phyloP scores from a whole-genome alignment of 2,329 filamentous ascomycete genomes.

The Cladosporium oxysporum region DNA sequence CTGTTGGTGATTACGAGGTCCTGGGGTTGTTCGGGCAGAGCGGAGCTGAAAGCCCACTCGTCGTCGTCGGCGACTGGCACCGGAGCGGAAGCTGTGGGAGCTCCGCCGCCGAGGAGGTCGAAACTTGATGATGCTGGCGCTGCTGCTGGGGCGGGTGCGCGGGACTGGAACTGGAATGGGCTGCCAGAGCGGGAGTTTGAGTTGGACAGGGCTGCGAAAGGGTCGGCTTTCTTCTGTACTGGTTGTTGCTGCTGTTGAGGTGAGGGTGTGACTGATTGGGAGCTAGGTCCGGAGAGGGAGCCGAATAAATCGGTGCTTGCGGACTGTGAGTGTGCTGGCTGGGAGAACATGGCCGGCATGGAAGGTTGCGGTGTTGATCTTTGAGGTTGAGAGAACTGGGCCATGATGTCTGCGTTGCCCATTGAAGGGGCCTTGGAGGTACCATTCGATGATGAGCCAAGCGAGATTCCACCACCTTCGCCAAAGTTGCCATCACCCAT shows the following conservation, averaged over 20 bases:
- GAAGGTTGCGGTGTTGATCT: constrained; percentile 25
- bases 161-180: constrained; percentile 52
- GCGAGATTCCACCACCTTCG: constrained; percentile 76
- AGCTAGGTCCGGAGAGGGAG: constrained; percentile 50
- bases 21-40: constrained; percentile 68
- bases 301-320: constrained; percentile 61
- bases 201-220: constrained; percentile 59
- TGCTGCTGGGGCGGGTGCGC: constrained; percentile 33
- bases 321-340: constrained; percentile 37
- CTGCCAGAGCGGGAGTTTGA: constrained; percentile 54
- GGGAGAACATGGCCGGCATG: constrained; percentile 30
- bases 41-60: constrained; percentile 91
- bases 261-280: constrained; percentile 52
- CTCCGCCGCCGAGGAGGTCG: constrained; percentile 34
- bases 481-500: constrained; percentile 71
- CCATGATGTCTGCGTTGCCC: constrained; percentile 36
- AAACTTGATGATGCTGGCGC: constrained; percentile 27
- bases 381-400: constrained; percentile 36
- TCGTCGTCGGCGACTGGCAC: constrained; percentile 60
- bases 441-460: constrained; percentile 46
- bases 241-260: constrained; percentile 34
- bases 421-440: constrained; percentile 33
- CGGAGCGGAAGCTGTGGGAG: constrained; percentile 37
- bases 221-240: constrained; percentile 50
- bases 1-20: constrained; percentile 67